Evolutionary conservation across 2,329 filamentous ascomycete species (phyloP).

Genomic region (Calonectria fujianensis): DNA sequence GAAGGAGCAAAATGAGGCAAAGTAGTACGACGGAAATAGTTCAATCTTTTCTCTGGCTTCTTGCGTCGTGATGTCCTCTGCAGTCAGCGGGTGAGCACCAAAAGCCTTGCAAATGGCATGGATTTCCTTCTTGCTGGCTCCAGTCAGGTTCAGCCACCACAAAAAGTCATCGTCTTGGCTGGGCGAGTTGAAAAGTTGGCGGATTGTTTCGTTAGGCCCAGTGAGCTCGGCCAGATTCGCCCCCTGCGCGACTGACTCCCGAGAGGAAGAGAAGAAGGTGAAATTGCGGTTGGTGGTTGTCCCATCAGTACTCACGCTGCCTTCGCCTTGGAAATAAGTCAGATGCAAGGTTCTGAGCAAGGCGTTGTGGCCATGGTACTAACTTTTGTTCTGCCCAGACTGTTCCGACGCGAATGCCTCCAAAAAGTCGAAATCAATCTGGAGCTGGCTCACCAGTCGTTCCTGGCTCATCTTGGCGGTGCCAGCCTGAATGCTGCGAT

Average conservation of each 20-base stretch:
- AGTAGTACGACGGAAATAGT: conserved; percentile 97
- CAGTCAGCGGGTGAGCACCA: conserved; percentile 94
- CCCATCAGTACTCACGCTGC: no score
- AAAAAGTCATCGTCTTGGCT: conserved; percentile 82
- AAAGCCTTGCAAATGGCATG: conserved; percentile 94
- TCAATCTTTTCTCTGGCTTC: conserved; percentile 99
- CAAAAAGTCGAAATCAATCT: conserved; percentile 94
- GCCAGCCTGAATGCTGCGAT: conserved; percentile 1
- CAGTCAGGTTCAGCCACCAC: conserved; percentile 98
- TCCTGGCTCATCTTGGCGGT: background rate
- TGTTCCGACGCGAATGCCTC: conserved; percentile 87
- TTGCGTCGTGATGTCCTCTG: conserved; percentile 96
- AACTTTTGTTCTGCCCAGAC: conserved; percentile 69
- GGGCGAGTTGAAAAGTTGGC: conserved; percentile 85
- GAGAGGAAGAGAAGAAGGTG: conserved; percentile 96
- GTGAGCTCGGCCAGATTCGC: conserved; percentile 92
- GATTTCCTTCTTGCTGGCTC: conserved; percentile 91
- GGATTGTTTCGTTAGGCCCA: conserved; percentile 90
- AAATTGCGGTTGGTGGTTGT: conserved; percentile 83
- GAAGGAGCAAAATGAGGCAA: conserved; percentile 97
- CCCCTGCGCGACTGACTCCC: conserved; percentile 95
- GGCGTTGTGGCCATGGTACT: conserved; percentile 65
- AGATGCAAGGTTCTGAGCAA: conserved; percentile 1
- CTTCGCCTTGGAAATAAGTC: background rate
- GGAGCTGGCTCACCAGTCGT: conserved; percentile 75